Conservation (phyloP, 1,139 yeast genomes). For the Saccharomyces hybrid region DNA sequence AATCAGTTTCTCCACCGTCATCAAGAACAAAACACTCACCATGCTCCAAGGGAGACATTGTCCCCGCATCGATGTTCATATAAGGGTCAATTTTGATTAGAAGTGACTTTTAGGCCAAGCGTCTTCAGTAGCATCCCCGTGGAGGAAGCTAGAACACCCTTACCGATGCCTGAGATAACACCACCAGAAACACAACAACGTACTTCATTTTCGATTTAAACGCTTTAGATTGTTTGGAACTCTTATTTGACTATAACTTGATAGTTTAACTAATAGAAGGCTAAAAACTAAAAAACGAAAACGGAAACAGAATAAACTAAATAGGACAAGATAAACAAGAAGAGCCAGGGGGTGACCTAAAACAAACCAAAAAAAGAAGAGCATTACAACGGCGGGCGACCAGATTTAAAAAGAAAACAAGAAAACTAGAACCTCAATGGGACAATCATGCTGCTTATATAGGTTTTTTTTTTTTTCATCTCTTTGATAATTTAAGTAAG, state of each 20-base stretch:
- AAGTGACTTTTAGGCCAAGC: slow-evolving; percentile 86
- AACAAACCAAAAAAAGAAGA: neutral
- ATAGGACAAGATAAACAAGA: neutral
- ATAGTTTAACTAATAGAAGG: neutral
- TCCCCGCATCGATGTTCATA: slow-evolving; percentile 98
- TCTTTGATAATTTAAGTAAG: neutral
- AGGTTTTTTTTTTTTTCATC: neutral
- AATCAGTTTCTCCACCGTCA: slow-evolving; percentile 98
- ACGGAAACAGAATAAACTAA: neutral
- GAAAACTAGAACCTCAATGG: neutral
- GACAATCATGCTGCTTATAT: neutral
- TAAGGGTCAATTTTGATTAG: slow-evolving; percentile 97
- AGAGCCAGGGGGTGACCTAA: neutral
- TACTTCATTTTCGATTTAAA: slow-evolving; percentile 57
- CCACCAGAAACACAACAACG: slow-evolving; percentile 99
- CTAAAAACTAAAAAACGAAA: neutral
- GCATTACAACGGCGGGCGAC: neutral
- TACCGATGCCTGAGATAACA: slow-evolving; percentile 98
- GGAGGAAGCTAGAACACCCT: slow-evolving; percentile 91
- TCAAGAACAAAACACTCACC: slow-evolving; percentile 97
- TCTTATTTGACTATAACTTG: neutral
- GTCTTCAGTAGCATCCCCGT: slow-evolving; percentile 94
- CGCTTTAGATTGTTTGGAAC: neutral
- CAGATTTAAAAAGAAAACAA: neutral
- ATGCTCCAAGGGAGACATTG: slow-evolving; percentile 98